Base-by-base conservation (phyloP, 2,329 filamentous ascomycete species). In the Lanzia echinophila region DNA sequence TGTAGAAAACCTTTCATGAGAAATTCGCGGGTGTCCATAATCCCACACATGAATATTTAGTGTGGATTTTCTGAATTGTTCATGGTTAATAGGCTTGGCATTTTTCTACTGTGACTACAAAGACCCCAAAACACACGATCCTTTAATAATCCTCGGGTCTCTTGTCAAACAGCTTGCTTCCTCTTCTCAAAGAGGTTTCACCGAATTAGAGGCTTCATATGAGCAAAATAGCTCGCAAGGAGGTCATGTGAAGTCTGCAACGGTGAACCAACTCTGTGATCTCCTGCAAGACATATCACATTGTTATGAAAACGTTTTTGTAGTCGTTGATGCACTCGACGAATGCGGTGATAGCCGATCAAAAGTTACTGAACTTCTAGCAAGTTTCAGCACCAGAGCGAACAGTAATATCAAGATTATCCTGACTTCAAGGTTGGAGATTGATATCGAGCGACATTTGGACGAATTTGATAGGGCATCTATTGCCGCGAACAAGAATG, bases 401-500 rank as follows among this genome's bases (percentile, higher is more conserved):
- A 15, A 53, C 20, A 42, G 56, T 17, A 52, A 45, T 20, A 56
- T 59, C 15, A 60, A 60, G 38, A 28, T 32, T 15, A 32, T 59
- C 19, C 32, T 59, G 32, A 54, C 57, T 4, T 54, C 49, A 8
- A 20, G 57, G 20, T 32, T 41, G 43, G 57, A 57, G 11, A 44
- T 51, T 19, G 57, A 59, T 20, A 61, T 61, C 22, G 43, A 55
- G 12, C 39, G 32, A 2, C 12, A 39, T 17, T 38, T 60, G 31
- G 22, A 15, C 10, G 7, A 44, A 8, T 56, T 56, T 20, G 50
- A n/a, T 11, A 54, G 39, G 10, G 43, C 57, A 3, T 51, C 52
- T 8, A 60, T 61, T 41, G 53, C 47, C 12, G 56, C 58, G 13
- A n/a, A 42, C 42, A 52, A 53, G 17, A 47, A 51, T 17, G 58